Evolutionary conservation across 352 stramenopile species (phyloP), one percentile per base, ranked within the genome.

Genomic region (Phytophthora sojae): DNA sequence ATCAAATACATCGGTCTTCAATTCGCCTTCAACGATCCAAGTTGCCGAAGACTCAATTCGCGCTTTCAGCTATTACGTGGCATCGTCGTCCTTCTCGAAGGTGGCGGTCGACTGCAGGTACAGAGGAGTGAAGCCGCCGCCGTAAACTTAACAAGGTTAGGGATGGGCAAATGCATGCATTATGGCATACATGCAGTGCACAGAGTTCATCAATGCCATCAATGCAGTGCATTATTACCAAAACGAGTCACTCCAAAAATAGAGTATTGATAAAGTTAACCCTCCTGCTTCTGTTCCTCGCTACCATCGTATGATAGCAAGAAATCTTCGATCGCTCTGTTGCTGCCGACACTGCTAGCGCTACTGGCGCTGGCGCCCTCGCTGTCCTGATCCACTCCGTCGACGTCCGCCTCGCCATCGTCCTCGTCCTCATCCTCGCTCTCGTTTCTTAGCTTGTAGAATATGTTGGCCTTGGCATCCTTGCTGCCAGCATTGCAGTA

Each of bases 401-500:
- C 32, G 17, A 60, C 35, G 8, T 8, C 15, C 30, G 17, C 37
- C 21, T 51, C 56, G 25, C 11, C 37, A 2, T 61, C 56, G 15
- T 61, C 37, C 4, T 21, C 32, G n/a, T n/a, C n/a, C n/a, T n/a
- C n/a, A 25, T 30, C 39, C 8, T 65, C 47, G 23, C 49, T 51
- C 32, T 57, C 59, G 23, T 53, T 17, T n/a, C 5, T 11, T 15
- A 58, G 14, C 23, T n/a, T 12, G 47, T 65, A 65, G 9, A 51
- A 58, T 30, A 65, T 58, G 8, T 52, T 65, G 6, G 59, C 35
- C 35, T 44, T 44, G 35, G 35, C 35, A 44, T 65, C 32, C 49
- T 65, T 65, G 59, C 23, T 58, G 19, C 32, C 59, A 30, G 47
- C 49, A 21, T 68, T 68, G 52, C 39, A 61, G 42, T 61, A 68